Evolutionary conservation across 495 filamentous ascomycete genomes (phyloP), one percentile per base, ranked within the genome.

Genomic region (Platismatia glauca): DNA sequence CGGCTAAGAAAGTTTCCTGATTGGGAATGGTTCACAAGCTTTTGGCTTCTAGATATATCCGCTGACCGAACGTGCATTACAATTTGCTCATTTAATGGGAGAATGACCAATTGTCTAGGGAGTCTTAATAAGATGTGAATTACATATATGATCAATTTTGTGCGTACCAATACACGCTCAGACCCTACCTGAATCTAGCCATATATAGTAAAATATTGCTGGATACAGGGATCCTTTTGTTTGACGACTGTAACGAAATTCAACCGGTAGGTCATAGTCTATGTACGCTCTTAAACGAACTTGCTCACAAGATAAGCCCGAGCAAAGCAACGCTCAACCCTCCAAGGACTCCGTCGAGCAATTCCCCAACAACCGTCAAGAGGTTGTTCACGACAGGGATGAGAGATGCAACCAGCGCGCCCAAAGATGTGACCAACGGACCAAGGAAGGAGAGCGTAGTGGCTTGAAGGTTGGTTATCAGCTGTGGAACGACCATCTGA

Each of bases 361-460:
- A 44, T 22, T 27, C 52, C n/a, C 16, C 27, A 12, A 65, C 38
- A 20, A 65, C 38, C 1, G 41, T 27, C 59, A 65, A 53, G 0
- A 65, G 44, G 35, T 65, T 39, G 16, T 58, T 43, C 4, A 65
- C 63, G 0, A 65, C 63, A 4, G 63, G 63, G 4, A 65, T 48
- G 48, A 65, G 34, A 2, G 58, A 35, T 16, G 63, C 63, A 7
- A 65, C 41, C 41, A 65, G 20, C 11, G 6, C 35, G 22, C 63
- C 61, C 11, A 65, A 34, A 7, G 58, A 57, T 8, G 15, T 3
- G 9, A 65, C 58, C n/a, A 65, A 39, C 0, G 63, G 63, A 8
- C 63, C 63, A 24, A 65, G 43, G 58, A 65, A 58, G 41, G 63
- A 55, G 3, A 65, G 63, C 3, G 63, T 65, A 7, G 63, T 41